phyloP scores from a whole-genome alignment of 805 yeast genomes.

The Pichia membranifaciens region DNA sequence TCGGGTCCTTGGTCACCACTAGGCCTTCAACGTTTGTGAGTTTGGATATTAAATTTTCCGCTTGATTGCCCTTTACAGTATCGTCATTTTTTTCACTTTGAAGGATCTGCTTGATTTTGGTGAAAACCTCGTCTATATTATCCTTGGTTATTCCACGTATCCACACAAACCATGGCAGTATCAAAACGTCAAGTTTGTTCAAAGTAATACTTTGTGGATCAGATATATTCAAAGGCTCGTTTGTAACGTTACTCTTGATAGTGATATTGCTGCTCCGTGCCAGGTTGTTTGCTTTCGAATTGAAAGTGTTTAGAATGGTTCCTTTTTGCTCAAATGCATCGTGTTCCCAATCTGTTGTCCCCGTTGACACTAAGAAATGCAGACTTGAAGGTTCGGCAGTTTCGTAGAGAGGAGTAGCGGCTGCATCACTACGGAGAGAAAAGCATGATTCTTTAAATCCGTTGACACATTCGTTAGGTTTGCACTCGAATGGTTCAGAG shows the following conservation, averaged over 20 bases:
- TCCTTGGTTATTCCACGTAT: conserved; percentile 42
- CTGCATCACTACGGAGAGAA: conserved; percentile 33
- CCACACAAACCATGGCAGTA: conserved; percentile 75
- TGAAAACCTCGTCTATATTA: conserved; percentile 40
- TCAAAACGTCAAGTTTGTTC: conserved; percentile 50
- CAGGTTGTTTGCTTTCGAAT: conserved; percentile 13
- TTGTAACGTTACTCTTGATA: conserved; percentile 20
- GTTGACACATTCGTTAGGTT: conserved; percentile 39
- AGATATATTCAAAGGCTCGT: conserved; percentile 13
- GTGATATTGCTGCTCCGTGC: neutral
- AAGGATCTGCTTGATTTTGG: conserved; percentile 36
- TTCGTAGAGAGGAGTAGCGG: conserved; percentile 49
- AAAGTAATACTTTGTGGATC: conserved; percentile 35
- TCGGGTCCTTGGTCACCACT: conserved; percentile 34
- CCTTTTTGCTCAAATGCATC: conserved; percentile 48
- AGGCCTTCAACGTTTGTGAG: conserved; percentile 27
- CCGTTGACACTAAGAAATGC: conserved; percentile 80
- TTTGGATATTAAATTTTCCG: conserved; percentile 4
- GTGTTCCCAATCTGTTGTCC: conserved; percentile 77
- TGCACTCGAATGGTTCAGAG: conserved; percentile 48
- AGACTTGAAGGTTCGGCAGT: conserved; percentile 63
- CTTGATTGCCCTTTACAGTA: conserved; percentile 17
- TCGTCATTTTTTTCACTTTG: conserved; percentile 25
- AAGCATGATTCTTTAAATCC: conserved; percentile 22
- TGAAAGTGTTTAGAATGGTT: conserved; percentile 24